Evolutionary conservation across 2,329 filamentous ascomycete species (phyloP).

Genomic region (Colletotrichum melonis): DNA sequence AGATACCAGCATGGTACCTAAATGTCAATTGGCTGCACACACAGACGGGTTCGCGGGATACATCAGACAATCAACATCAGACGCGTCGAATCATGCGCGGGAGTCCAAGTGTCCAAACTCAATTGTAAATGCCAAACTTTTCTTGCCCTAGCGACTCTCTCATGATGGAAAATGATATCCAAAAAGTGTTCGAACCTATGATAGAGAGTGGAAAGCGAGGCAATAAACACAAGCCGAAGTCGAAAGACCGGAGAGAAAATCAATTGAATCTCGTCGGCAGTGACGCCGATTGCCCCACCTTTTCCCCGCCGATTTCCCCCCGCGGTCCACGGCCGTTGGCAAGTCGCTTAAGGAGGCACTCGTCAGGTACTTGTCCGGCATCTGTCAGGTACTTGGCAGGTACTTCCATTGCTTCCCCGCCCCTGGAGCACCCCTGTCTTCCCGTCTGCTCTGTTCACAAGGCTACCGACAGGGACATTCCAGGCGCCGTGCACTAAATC

Average conservation of each 20-base stretch:
- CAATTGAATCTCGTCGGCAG: conserved; percentile 5
- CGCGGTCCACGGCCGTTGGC: neutral
- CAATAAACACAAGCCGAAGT: neutral
- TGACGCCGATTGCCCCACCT: conserved; percentile 12
- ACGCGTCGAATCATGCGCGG: neutral
- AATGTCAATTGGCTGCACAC: neutral
- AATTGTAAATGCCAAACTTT: neutral
- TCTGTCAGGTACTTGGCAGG: too few relatives aligned
- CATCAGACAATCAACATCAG: neutral
- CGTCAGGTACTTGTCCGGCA: too few relatives aligned
- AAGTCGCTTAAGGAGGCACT: too few relatives aligned
- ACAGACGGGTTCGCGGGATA: neutral
- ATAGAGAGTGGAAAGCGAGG: neutral
- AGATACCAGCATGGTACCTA: neutral
- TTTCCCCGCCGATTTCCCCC: conserved; percentile 18
- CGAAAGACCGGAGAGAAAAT: neutral
- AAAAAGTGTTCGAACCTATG: too few relatives aligned
- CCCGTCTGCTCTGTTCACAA: neutral
- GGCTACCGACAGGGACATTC: conserved; percentile 9
- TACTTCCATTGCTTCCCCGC: neutral
- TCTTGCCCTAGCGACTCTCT: too few relatives aligned
- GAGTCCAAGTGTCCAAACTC: neutral
- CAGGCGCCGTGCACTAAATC: conserved; percentile 23
- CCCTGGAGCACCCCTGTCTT: conserved; percentile 8
- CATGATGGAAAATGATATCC: neutral